Conservation (phyloP, 495 filamentous ascomycete genomes). For the Mycothermus thermophilus region DNA sequence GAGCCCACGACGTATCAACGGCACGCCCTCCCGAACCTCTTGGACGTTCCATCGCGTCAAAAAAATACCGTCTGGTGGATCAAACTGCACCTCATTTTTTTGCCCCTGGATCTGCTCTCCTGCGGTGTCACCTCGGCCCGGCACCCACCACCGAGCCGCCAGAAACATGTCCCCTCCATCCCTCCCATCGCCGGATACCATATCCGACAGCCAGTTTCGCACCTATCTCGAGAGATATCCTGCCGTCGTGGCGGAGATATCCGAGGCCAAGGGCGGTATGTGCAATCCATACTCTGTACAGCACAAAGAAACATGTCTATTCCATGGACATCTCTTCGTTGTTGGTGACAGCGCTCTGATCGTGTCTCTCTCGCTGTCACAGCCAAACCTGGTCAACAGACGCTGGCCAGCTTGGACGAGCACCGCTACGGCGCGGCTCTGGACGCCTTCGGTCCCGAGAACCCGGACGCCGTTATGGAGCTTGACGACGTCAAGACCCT, state of each 20-base stretch:
- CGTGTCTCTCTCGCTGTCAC: not conserved
- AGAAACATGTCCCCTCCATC: conserved; percentile 3
- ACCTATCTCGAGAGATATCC: conserved; percentile 22
- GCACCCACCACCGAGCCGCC: conserved; percentile 2
- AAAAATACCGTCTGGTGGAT: conserved; percentile 6
- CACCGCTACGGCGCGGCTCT: conserved; percentile 35
- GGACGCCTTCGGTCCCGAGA: conserved; percentile 20
- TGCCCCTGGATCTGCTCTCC: too few relatives aligned
- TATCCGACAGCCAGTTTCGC: conserved; percentile 23
- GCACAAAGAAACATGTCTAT: too few relatives aligned
- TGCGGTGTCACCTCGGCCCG: conserved; percentile 11
- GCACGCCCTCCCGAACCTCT: conserved; percentile 14
- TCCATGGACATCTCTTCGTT: too few relatives aligned
- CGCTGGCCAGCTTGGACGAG: conserved; percentile 33
- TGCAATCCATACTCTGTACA: too few relatives aligned
- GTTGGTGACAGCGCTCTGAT: conserved; percentile 3
- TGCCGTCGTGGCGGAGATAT: conserved; percentile 27
- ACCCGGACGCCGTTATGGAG: conserved; percentile 19
- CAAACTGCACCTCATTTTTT: too few relatives aligned
- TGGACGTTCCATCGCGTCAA: conserved; percentile 2
- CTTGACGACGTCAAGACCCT: conserved; percentile 35
- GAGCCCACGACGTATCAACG: conserved; percentile 13
- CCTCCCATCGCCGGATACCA: conserved; percentile 18
- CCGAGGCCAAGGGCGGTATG: conserved; percentile 27
- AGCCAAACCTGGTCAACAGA: conserved; percentile 31